Conservation (phyloP, 371 early-diverging fungal genomes). For the Mucor racemosus region DNA sequence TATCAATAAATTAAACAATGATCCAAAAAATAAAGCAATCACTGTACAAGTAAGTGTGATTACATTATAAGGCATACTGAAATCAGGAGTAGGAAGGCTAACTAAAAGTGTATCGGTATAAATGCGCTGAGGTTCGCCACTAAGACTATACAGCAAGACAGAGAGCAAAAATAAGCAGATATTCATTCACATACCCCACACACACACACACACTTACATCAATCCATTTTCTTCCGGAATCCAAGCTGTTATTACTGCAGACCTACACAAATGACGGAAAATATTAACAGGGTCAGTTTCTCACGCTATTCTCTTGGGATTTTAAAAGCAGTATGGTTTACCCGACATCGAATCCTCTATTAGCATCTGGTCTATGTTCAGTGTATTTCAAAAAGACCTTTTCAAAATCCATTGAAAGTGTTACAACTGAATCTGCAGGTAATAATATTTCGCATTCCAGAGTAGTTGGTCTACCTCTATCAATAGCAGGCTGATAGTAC, state of each 20-base stretch:
- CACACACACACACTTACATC: conserved; percentile 8
- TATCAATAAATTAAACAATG: conserved; percentile 84
- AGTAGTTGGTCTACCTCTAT: conserved; percentile 80
- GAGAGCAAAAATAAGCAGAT: not conserved
- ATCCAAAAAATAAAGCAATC: conserved; percentile 94
- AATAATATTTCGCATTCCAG: conserved; percentile 76
- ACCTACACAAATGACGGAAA: conserved; percentile 21
- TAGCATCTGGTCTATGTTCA: conserved; percentile 96
- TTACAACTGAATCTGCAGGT: conserved; percentile 70
- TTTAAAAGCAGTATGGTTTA: conserved; percentile 21
- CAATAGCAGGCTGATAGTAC: conserved; percentile 76
- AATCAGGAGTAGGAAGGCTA: conserved; percentile 94
- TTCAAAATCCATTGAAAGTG: conserved; percentile 80
- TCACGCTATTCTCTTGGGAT: conserved; percentile 3
- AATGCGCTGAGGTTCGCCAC: conserved; percentile 52
- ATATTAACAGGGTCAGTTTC: conserved; percentile 10
- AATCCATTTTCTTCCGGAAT: conserved; percentile 23
- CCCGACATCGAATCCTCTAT: conserved; percentile 94
- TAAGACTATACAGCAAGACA: conserved; percentile 4
- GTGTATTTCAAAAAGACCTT: conserved; percentile 91
- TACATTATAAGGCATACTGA: conserved; percentile 98
- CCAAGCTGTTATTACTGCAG: conserved; percentile 46
- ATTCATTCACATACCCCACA: not conserved
- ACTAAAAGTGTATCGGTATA: conserved; percentile 87
- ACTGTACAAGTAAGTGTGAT: conserved; percentile 96